Base-by-base conservation (phyloP, 441 rosid species). In the Corymbia calophylla region DNA sequence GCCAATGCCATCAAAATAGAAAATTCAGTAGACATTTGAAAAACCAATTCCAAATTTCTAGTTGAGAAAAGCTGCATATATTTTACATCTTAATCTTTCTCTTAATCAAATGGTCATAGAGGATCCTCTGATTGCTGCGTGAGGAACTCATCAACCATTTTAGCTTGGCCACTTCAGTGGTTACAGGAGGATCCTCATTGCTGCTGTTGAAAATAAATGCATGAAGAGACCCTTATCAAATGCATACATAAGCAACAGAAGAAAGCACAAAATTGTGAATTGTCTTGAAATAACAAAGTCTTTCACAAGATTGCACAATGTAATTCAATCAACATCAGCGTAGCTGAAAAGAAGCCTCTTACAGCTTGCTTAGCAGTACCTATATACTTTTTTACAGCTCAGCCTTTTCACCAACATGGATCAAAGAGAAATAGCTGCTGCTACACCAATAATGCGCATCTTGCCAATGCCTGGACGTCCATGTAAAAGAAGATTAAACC, bases 361-460 rank as follows among this genome's bases (percentile, higher is more conserved):
- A 97, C 98, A 90, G 99, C 97, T 94, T 97, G 97, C n/a, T 98
- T 97, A 93, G 97, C 96, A 91, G 99, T 99, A 93, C 99, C 99
- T 53, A 98, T 97, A 90, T 97, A 98, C 91, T 97, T 98, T 96
- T 97, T 91, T 97, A n/a, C 86, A 97, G 92, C 92, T 98, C 99
- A 88, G 98, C 70, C 99, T 92, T n/a, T 98, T 98, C 89, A 97
- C 96, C 17, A 98, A 95, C 92, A 97, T 96, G 92, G 97, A 97
- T 88, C 97, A 94, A 68, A 98, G 91, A 18, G 99, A 96, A 92
- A 97, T 96, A 68, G 98, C 96, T 89, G 98, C 98, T 89, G 98
- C 96, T 89, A 97, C 98, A 90, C 97, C 97, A 88, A 95, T 97
- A 89, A 98, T 96, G 95, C 4, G 27, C n/a, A n/a, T 19, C 58